These are phyloP conservation scores for Melastoma malabathricum DNA, from an alignment of 345 rosid genomes.

Conservation along the genomic window DNA sequence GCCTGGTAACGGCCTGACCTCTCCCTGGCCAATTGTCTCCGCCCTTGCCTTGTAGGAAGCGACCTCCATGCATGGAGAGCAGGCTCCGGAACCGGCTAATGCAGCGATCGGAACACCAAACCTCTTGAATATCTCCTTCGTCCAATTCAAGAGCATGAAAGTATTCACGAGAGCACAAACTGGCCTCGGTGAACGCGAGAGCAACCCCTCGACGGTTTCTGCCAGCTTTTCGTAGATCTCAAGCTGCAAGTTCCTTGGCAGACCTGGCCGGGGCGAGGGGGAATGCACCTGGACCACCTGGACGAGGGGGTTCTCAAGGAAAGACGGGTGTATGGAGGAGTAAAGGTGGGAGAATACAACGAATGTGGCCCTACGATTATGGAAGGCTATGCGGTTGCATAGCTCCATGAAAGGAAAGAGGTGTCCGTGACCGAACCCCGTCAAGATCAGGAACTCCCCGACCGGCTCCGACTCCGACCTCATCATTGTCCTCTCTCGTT, in stretches of 20 bases:
- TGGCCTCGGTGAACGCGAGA: conserved; percentile 4
- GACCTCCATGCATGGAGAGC: conserved; percentile 19
- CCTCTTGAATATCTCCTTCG: conserved; percentile 10
- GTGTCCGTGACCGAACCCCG: conserved; percentile 34
- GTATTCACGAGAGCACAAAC: conserved; percentile 8
- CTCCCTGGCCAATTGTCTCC: conserved; percentile 6
- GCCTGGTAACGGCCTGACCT: conserved; percentile 23
- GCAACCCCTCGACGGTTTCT: conserved; percentile 1
- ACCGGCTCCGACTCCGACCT: no score
- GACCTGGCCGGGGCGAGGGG: conserved; percentile 6
- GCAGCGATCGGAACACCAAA: conserved; percentile 11
- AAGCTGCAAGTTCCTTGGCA: conserved; percentile 3
- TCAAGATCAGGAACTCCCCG: conserved; percentile 9
- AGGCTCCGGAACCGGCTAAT: conserved; percentile 20
- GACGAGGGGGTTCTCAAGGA: conserved; percentile 16
- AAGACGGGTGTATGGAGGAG: conserved; percentile 18
- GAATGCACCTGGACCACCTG: conserved; percentile 11
- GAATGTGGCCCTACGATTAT: conserved; percentile 15
- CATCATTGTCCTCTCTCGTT: no score
- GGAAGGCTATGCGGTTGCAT: conserved; percentile 21
- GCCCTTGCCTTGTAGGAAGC: conserved; percentile 13
- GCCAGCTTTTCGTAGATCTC: conserved; percentile 4
- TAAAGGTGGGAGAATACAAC: conserved; percentile 19
- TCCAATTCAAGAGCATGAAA: conserved; percentile 14
- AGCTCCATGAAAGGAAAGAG: conserved; percentile 28